Percentiles rank a stretch among this genome's conserved stretches.
phyloP scores from a whole-genome alignment of 306 rosid genomes.

The Oemleria cerasiformis region DNA sequence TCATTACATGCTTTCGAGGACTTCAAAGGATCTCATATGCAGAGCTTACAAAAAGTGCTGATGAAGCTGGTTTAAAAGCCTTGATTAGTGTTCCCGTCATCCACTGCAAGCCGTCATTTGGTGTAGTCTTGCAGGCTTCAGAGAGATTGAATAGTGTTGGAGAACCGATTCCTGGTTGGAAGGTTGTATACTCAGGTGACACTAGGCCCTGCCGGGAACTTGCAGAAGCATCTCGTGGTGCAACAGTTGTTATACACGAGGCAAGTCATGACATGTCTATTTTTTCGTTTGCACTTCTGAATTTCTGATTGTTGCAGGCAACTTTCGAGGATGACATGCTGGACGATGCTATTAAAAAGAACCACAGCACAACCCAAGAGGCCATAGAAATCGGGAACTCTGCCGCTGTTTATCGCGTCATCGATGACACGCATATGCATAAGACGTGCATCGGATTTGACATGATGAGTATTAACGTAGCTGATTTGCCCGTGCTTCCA shows the following conservation, averaged over 20 bases:
- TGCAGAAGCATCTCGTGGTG: constrained; percentile 70
- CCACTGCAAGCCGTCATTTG: constrained; percentile 90
- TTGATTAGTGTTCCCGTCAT: constrained; percentile 81
- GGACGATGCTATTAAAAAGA: constrained; percentile 80
- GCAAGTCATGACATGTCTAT: constrained; percentile 32
- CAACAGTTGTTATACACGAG: constrained; percentile 94
- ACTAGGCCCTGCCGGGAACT: constrained; percentile 83
- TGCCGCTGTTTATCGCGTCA: constrained; percentile 61
- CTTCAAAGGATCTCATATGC: constrained; percentile 59
- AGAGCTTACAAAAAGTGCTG: constrained; percentile 51
- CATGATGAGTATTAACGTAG: constrained; percentile 87
- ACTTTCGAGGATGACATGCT: constrained; percentile 87
- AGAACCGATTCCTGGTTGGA: constrained; percentile 93
- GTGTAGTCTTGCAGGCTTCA: constrained; percentile 75
- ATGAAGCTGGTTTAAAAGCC: constrained; percentile 65
- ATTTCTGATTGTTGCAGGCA: constrained; percentile 52
- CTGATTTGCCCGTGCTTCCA: constrained; percentile 76
- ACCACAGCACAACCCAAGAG: constrained; percentile 89
- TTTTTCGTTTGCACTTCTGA: no score
- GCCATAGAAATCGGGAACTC: constrained; percentile 78
- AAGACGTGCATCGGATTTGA: constrained; percentile 88
- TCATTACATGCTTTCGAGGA: constrained; percentile 46
- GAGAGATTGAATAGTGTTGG: constrained; percentile 69
- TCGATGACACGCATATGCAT: constrained; percentile 74
- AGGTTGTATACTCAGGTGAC: constrained; percentile 88